Base-by-base conservation (phyloP, 495 filamentous ascomycete genomes). In the Annulohypoxylon moriforme region DNA sequence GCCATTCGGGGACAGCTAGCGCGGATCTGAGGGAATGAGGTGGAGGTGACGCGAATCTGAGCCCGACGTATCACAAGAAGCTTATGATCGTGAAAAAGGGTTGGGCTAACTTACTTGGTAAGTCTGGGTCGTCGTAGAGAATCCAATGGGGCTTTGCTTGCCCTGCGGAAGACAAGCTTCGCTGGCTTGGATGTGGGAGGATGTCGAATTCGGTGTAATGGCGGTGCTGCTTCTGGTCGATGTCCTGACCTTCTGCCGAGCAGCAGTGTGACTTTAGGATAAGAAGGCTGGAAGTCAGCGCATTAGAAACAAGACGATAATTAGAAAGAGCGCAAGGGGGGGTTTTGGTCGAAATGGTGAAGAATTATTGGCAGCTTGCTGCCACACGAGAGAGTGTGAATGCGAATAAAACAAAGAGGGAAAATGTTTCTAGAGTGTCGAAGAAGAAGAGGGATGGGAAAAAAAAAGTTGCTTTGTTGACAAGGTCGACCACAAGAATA, bases 211-310 rank as follows among this genome's bases (percentile, higher is more conserved):
- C 20, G 67, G 60, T 40, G 58, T 56, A 46, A 64, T 60, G 64
- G 73, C 58, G 72, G 58, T 76, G 47, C 33, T 68, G 57, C 53
- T 77, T 67, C 60, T 79, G 71, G 76, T 69, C 49, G 74, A 75
- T 42, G 79, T 79, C 77, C 79, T 78, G 56, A 77, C 79, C 75
- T 80, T 78, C 62, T 81, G 79, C 71, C 75, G 75, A 68, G 70
- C 77, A 68, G 80, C 71, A 77, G 78, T 73, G 72, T 77, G 76
- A 77, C 80, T 83, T 73, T 77, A 73, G 74, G 64, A 64, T 68
- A 22, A 25, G 56, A 66, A 58, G 71, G 73, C 68, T 75, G 73
- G 72, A 72, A 60, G 65, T 71, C 71, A 68, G 71, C 67, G 71
- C 71, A 74, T 74, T 69, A 73, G 66, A 77, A 72, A 71, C 72